Percentiles rank a stretch among this genome's conserved stretches.
Evolutionary conservation across 2,329 filamentous ascomycete species (phyloP).

Genomic region (Ciborinia camelliae): DNA sequence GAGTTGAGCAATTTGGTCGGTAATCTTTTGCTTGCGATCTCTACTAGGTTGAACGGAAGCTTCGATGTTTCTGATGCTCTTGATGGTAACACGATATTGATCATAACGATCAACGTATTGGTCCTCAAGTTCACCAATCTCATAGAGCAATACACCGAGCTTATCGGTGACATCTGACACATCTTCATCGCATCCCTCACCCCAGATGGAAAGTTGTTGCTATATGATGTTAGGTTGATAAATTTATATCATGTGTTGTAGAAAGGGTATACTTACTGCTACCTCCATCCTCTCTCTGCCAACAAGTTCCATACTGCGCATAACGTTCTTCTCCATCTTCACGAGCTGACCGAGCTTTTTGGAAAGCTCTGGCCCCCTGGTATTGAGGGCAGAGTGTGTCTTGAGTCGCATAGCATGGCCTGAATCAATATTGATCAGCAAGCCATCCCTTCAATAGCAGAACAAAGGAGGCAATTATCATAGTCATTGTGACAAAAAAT

Average conservation of each 20-base stretch:
- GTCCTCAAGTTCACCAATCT: constrained; percentile 91
- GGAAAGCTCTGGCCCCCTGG: constrained; percentile 67
- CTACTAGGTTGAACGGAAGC: constrained; percentile 96
- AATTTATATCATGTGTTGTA: background rate
- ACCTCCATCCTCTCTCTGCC: constrained; percentile 97
- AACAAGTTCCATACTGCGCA: constrained; percentile 95
- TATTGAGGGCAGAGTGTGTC: constrained; percentile 66
- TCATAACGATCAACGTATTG: constrained; percentile 99
- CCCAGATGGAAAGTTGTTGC: constrained; percentile 99
- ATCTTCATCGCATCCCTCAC: constrained; percentile 91
- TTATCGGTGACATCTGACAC: constrained; percentile 99
- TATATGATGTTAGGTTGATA: constrained; percentile 40
- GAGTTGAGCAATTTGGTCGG: constrained; percentile 95
- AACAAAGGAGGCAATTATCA: background rate
- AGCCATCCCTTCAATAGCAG: background rate
- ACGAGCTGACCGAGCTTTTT: constrained; percentile 98
- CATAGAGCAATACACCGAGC: constrained; percentile 89
- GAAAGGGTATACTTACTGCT: constrained; percentile 63
- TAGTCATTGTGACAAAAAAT: background rate
- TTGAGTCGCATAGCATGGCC: constrained; percentile 72
- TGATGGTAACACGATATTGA: constrained; percentile 98
- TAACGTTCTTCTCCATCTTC: constrained; percentile 99
- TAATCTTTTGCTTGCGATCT: constrained; percentile 99
- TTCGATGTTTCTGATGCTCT: constrained; percentile 99
- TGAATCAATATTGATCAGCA: constrained; percentile 61